Percentiles rank a stretch among this genome's conserved stretches.
Conservation (phyloP, 2,329 filamentous ascomycete species). For the Cladobotryum protrusum region DNA sequence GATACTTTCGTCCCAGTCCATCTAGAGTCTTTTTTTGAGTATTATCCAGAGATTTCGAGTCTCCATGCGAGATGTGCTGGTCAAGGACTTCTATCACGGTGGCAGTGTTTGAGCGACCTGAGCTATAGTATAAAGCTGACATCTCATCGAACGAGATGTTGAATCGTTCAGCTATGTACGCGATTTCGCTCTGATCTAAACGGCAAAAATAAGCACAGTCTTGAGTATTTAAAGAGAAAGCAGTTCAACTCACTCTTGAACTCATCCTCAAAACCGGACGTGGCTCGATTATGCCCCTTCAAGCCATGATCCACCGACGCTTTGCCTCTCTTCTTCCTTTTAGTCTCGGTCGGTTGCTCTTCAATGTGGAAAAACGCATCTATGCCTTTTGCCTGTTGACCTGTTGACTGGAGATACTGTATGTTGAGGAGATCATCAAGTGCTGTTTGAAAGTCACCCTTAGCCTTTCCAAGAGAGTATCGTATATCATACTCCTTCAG, state of each 20-base stretch:
- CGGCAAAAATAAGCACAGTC: not conserved
- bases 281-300: conserved; percentile 17
- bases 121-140: conserved; percentile 33
- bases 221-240: too few relatives aligned
- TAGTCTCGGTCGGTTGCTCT: conserved; percentile 29
- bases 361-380: conserved; percentile 68
- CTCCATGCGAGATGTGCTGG: conserved; percentile 33
- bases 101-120: conserved; percentile 32
- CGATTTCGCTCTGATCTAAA: conserved; percentile 34
- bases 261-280: not conserved
- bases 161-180: conserved; percentile 39
- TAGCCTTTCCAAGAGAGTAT: conserved; percentile 60
- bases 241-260: conserved; percentile 20
- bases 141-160: conserved; percentile 36
- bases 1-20: conserved; percentile 32
- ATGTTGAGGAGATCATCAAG: conserved; percentile 78
- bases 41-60: conserved; percentile 26
- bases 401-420: conserved; percentile 66
- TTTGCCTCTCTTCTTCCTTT: conserved; percentile 33
- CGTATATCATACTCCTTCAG: conserved; percentile 60
- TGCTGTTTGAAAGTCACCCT: conserved; percentile 60
- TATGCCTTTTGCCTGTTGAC: conserved; percentile 63
- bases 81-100: conserved; percentile 39
- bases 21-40: conserved; percentile 24
- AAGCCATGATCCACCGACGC: not conserved